phyloP scores from a whole-genome alignment of 1,139 yeast genomes.

The Suhomyces choctaworum region DNA sequence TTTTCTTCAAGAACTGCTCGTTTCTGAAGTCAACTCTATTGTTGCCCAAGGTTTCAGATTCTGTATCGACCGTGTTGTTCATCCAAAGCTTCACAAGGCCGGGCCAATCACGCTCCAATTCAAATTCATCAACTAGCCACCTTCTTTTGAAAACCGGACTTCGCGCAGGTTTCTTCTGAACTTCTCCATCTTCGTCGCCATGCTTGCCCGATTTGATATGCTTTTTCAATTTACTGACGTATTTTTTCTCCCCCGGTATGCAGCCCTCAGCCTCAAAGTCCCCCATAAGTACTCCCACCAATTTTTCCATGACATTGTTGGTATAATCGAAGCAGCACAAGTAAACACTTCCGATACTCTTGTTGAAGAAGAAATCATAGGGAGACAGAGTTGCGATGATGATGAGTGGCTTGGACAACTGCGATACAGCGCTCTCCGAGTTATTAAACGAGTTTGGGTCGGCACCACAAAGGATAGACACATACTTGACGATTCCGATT shows the following conservation, averaged over 20 bases:
- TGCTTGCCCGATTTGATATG: slow-evolving; percentile 6
- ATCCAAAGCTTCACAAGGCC: slow-evolving; percentile 47
- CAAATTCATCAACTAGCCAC: slow-evolving; percentile 65
- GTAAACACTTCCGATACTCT: slow-evolving; percentile 57
- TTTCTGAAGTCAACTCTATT: slow-evolving; percentile 26
- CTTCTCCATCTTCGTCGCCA: slow-evolving; percentile 1
- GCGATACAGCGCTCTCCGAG: slow-evolving; percentile 22
- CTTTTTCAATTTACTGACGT: slow-evolving; percentile 28
- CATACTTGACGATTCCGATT: slow-evolving; percentile 62
- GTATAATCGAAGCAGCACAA: slow-evolving; percentile 66
- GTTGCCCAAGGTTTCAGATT: slow-evolving; percentile 11
- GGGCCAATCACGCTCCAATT: slow-evolving; percentile 51
- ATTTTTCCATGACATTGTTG: slow-evolving; percentile 47
- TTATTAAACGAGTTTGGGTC: slow-evolving; percentile 38
- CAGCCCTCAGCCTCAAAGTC: slow-evolving; percentile 52
- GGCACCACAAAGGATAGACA: slow-evolving; percentile 56
- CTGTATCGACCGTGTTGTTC: slow-evolving; percentile 26
- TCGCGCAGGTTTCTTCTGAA: slow-evolving; percentile 10
- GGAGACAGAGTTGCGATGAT: slow-evolving; percentile 68
- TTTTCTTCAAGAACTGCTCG: slow-evolving; percentile 32
- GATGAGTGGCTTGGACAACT: slow-evolving; percentile 51
- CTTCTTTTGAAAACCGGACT: slow-evolving; percentile 38
- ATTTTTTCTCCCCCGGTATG: slow-evolving; percentile 56
- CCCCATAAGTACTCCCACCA: slow-evolving; percentile 59
- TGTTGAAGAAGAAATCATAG: slow-evolving; percentile 59